Evolutionary conservation across 768 basidiomycete genomes (phyloP), one percentile per base, ranked within the genome.

Genomic region (Polyporus arcularius): DNA sequence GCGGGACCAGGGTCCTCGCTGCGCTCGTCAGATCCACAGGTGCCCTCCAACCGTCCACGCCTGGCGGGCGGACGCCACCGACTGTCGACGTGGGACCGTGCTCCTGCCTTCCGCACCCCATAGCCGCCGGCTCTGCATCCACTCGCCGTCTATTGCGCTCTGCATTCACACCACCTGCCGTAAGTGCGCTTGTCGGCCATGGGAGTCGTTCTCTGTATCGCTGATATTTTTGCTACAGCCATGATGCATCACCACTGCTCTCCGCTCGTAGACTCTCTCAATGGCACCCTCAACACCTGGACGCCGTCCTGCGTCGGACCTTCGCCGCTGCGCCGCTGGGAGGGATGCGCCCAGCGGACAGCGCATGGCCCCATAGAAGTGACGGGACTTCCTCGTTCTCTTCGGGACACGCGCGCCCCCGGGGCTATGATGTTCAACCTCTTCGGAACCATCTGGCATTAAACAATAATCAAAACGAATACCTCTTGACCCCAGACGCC

Each of bases 371-470:
- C 3, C 35, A 35, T 7, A 35, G 7, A 35, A 11, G 11, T 35
- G 35, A 7, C 11, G 7, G 35, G 21, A 26, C 21, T 26, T 26
- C 35, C 35, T 35, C 11, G 35, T 35, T 35, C 35, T 35, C 35
- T 35, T 35, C 7, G 35, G 35, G 35, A 11, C 35, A 35, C 35
- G 35, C 35, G 35, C 35, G 35, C 46, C 30, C 46, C 21, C 46
- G 16, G 21, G 21, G 46, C 51, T 32, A 31, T 21, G 31, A 41
- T 28, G 50, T 61, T 61, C 18, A 61, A 38, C 48, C 60, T 61
- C 42, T 61, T 61, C 60, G 60, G 60, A 50, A 51, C 60, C 48
- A n/a, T 50, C 55, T 40, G 21, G 35, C 54, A 56, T 45, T 12
- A 12, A 15, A 61, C 21, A 26, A 11, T 11, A 6, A 18, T 30